A percentile compares a stretch with the other conserved stretches of the same genome.
These are phyloP conservation scores for Trifolium pratense DNA, from an alignment of 306 rosid genomes.

Conservation along the genomic window DNA sequence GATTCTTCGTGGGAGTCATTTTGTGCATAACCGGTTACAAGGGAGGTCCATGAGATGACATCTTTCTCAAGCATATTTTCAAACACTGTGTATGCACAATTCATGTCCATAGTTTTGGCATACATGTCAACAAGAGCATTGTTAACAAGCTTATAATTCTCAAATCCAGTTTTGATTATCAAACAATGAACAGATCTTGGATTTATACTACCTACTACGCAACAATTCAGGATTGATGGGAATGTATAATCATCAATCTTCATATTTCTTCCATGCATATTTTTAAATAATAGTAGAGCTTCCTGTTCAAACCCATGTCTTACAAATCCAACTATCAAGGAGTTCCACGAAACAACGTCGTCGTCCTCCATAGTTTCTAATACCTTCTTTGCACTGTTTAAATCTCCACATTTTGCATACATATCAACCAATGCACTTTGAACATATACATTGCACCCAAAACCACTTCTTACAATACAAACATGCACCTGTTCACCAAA, in stretches of 20 bases:
- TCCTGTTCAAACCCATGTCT: constrained; percentile 64
- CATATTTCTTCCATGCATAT: constrained; percentile 72
- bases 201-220: constrained; percentile 45
- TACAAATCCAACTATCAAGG: constrained; percentile 87
- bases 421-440: constrained; percentile 85
- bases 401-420: constrained; percentile 84
- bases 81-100: constrained; percentile 64
- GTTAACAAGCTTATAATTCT: constrained; percentile 63
- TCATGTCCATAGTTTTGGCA: constrained; percentile 66
- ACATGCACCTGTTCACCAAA: constrained; percentile 84
- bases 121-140: constrained; percentile 93
- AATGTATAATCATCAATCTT: constrained; percentile 76
- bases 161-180: constrained; percentile 77
- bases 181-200: constrained; percentile 65
- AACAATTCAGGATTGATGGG: constrained; percentile 80
- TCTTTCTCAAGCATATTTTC: constrained; percentile 66
- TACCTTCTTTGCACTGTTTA: constrained; percentile 54
- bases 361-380: constrained; percentile 70
- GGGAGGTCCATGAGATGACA: constrained; percentile 93
- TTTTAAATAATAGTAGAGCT: constrained; percentile 68
- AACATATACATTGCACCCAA: constrained; percentile 70
- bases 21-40: constrained; percentile 79
- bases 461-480: constrained; percentile 69
- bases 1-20: constrained; percentile 73
- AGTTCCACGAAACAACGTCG: constrained; percentile 83